Evolutionary conservation across 1,139 yeast species (phyloP).

Genomic region (Yamadazyma membranifaciens): DNA sequence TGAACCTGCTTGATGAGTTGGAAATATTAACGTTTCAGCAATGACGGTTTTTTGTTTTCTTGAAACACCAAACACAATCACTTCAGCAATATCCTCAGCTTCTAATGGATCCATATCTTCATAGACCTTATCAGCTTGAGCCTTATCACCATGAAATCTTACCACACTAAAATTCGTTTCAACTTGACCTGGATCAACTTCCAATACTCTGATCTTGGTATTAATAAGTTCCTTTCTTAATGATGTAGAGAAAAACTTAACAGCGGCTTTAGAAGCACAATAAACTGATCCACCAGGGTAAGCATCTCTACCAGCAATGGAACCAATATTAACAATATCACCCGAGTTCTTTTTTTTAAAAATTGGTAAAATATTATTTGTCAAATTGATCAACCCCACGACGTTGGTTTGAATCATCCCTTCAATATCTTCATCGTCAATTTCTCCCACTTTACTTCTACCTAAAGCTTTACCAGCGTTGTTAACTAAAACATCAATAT

Average conservation of each 20-base stretch:
- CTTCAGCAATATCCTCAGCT: conserved; percentile 50
- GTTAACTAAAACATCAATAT: conserved; percentile 67
- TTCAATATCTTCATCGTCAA: conserved; percentile 52
- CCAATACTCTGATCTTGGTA: conserved; percentile 47
- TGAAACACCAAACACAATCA: conserved; percentile 47
- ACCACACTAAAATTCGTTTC: conserved; percentile 50
- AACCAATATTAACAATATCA: conserved; percentile 49
- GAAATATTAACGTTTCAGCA: conserved; percentile 50
- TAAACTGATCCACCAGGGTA: conserved; percentile 53
- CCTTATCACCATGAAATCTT: conserved; percentile 44
- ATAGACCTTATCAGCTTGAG: conserved; percentile 43
- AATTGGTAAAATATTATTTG: conserved; percentile 63
- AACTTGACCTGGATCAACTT: conserved; percentile 53
- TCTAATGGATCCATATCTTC: conserved; percentile 45
- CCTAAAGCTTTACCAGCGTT: conserved; percentile 86
- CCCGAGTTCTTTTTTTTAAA: conserved; percentile 55
- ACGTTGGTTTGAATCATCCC: conserved; percentile 75
- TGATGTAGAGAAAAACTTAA: conserved; percentile 44
- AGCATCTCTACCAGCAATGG: conserved; percentile 52
- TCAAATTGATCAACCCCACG: conserved; percentile 64
- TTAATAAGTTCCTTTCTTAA: conserved; percentile 47
- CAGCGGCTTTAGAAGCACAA: conserved; percentile 52
- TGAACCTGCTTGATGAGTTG: conserved; percentile 59
- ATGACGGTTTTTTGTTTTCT: conserved; percentile 50
- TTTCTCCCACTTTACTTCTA: conserved; percentile 58